phyloP scores from a whole-genome alignment of 805 yeast genomes.

The Cyberlindnera misumaiensis region DNA sequence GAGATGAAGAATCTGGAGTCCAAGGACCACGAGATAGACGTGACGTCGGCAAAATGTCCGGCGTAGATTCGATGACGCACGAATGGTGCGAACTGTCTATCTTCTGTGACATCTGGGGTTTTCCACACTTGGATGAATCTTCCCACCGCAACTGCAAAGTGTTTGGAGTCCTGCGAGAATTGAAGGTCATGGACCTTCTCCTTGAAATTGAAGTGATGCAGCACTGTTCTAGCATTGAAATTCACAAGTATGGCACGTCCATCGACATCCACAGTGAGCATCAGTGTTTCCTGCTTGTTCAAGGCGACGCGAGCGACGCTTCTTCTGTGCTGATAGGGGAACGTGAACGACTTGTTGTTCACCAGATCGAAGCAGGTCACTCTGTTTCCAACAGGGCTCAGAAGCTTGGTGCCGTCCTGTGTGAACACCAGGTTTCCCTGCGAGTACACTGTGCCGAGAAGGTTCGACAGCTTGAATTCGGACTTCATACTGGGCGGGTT shows the following conservation, averaged over 20 bases:
- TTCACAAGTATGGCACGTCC: constrained; percentile 93
- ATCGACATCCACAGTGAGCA: constrained; percentile 80
- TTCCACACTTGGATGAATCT: constrained; percentile 89
- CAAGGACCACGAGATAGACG: constrained; percentile 77
- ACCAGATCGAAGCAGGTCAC: constrained; percentile 83
- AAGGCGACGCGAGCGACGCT: constrained; percentile 74
- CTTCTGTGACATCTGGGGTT: constrained; percentile 75
- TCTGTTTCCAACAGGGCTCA: constrained; percentile 93
- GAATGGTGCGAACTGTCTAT: constrained; percentile 93
- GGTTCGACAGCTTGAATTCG: constrained; percentile 80
- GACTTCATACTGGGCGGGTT: constrained; percentile 52
- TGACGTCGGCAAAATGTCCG: constrained; percentile 84
- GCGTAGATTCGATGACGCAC: constrained; percentile 85
- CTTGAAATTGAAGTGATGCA: constrained; percentile 92
- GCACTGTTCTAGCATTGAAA: constrained; percentile 71
- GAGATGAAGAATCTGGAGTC: constrained; percentile 87
- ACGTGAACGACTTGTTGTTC: constrained; percentile 80
- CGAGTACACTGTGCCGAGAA: constrained; percentile 90
- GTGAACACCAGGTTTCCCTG: constrained; percentile 87
- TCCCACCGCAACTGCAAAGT: constrained; percentile 80
- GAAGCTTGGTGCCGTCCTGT: constrained; percentile 73
- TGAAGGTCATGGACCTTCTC: constrained; percentile 66
- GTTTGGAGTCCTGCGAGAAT: constrained; percentile 83
- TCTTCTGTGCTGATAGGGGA: constrained; percentile 87
- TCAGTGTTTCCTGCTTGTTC: constrained; percentile 72